Evolutionary conservation across 305 asterid genomes (phyloP).

Genomic region (Fraxinus angustifolia): DNA sequence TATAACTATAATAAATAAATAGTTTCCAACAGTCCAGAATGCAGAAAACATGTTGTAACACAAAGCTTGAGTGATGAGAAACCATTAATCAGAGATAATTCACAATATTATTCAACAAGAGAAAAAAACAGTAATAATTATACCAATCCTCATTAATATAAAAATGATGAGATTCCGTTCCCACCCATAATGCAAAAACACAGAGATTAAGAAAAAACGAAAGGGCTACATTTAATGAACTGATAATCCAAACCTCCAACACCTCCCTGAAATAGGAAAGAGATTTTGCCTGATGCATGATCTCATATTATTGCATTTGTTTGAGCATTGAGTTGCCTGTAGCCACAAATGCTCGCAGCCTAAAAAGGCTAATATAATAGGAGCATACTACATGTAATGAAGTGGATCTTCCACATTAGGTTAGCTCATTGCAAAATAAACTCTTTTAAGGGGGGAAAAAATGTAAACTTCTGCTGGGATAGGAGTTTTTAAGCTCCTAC

Average conservation of each 20-base stretch:
- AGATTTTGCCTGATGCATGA: neutral
- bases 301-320: neutral
- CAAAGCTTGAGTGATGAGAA: neutral
- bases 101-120: neutral
- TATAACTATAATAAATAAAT: neutral
- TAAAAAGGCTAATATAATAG: neutral
- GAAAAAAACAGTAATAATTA: neutral
- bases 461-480: neutral
- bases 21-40: neutral
- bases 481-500: neutral
- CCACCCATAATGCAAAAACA: neutral
- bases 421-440: neutral
- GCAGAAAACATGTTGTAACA: neutral
- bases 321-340: neutral
- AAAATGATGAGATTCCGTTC: neutral
- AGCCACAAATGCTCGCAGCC: neutral
- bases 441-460: neutral
- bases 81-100: neutral
- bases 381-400: neutral
- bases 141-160: neutral
- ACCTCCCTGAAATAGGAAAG: neutral
- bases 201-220: neutral
- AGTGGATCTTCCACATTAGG: neutral
- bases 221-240: neutral
- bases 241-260: neutral